Evolutionary conservation across 1,139 yeast species (phyloP).

Genomic region (Arxiozyma slooffiae): DNA sequence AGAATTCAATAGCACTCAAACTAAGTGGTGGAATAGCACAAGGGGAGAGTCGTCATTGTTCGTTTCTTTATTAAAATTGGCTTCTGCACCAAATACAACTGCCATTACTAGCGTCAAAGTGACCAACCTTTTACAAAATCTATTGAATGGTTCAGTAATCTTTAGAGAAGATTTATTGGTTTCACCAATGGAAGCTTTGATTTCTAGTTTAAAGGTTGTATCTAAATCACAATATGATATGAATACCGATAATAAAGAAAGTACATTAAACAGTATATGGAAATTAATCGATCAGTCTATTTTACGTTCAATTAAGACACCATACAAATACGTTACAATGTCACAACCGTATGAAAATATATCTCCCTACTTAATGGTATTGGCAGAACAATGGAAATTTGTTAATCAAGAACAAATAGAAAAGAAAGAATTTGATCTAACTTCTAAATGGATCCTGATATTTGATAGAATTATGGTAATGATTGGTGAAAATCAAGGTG

Average conservation of each 20-base stretch:
- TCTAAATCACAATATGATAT: neutral
- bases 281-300: slow-evolving; percentile 62
- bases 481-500: slow-evolving; percentile 44
- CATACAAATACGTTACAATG: slow-evolving; percentile 73
- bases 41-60: slow-evolving; percentile 43
- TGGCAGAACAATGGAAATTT: slow-evolving; percentile 66
- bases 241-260: neutral
- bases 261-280: slow-evolving; percentile 37
- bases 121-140: slow-evolving; percentile 32
- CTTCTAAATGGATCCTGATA: slow-evolving; percentile 43
- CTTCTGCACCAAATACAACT: slow-evolving; percentile 32
- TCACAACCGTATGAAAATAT: slow-evolving; percentile 38
- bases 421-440: slow-evolving; percentile 18
- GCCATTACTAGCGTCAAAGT: slow-evolving; percentile 32
- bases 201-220: slow-evolving; percentile 33
- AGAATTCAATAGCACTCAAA: slow-evolving; percentile 32
- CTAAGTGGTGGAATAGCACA: slow-evolving; percentile 59
- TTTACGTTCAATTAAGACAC: slow-evolving; percentile 58
- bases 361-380: slow-evolving; percentile 59
- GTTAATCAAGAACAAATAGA: slow-evolving; percentile 30
- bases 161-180: slow-evolving; percentile 38
- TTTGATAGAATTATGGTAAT: slow-evolving; percentile 39
- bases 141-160: slow-evolving; percentile 39
- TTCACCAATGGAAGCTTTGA: slow-evolving; percentile 39
- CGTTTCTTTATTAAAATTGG: slow-evolving; percentile 47